phyloP scores from a whole-genome alignment of 2,329 filamentous ascomycete genomes.

The Macrophomina tecta region DNA sequence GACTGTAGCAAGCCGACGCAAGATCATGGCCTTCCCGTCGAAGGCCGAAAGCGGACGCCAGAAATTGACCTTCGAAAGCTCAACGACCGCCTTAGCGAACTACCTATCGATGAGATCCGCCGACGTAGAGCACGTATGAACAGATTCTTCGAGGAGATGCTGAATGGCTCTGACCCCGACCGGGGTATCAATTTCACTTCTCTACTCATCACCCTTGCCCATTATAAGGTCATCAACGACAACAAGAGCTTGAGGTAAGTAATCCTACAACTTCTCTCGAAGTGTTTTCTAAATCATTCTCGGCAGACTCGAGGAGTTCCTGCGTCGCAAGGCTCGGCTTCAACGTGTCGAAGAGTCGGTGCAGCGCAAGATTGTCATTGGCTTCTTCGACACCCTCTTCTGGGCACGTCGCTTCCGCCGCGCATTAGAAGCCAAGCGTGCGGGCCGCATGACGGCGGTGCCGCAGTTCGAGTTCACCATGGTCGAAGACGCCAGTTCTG shows the following conservation, averaged over 20 bases:
- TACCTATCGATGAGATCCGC: conserved; percentile 78
- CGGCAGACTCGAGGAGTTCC: conserved; percentile 83
- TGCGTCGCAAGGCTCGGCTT: conserved; percentile 85
- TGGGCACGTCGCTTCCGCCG: conserved; percentile 84
- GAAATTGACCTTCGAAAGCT: conserved; percentile 76
- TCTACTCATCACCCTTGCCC: conserved; percentile 92
- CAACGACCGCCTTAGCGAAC: conserved; percentile 71
- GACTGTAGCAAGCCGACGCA: conserved; percentile 71
- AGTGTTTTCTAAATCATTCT: neutral
- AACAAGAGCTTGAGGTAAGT: conserved; percentile 85
- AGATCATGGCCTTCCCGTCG: conserved; percentile 54
- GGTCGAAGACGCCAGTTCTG: conserved; percentile 72
- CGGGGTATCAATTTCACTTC: conserved; percentile 90
- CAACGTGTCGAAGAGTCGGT: conserved; percentile 96
- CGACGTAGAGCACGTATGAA: conserved; percentile 81
- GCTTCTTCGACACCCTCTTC: conserved; percentile 94
- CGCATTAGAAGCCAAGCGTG: conserved; percentile 72
- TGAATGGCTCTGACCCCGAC: conserved; percentile 89
- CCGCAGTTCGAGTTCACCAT: conserved; percentile 73
- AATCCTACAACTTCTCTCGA: neutral
- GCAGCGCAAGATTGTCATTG: conserved; percentile 84
- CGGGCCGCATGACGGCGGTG: conserved; percentile 76
- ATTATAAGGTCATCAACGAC: conserved; percentile 98
- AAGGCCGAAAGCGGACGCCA: conserved; percentile 44
- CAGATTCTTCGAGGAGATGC: conserved; percentile 94